phyloP scores from a whole-genome alignment of 768 basidiomycete genomes.

The Hypholoma sublateritium region DNA sequence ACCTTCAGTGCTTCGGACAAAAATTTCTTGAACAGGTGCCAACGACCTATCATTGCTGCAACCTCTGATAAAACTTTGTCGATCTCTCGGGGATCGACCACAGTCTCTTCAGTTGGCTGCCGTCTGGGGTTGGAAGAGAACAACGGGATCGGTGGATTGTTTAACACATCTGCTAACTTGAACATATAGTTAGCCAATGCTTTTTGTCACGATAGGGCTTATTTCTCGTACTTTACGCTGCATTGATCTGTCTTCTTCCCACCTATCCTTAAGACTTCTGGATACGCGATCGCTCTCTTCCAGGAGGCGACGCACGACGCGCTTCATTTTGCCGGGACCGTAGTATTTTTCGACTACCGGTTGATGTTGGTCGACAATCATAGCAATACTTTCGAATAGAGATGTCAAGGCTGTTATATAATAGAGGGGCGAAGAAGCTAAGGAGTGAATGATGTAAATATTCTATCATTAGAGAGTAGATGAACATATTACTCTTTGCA shows the following conservation, averaged over 20 bases:
- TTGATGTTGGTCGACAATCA: constrained; percentile 97
- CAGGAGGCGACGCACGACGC: constrained; percentile 71
- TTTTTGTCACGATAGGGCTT: neutral
- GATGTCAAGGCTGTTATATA: constrained; percentile 89
- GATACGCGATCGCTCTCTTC: constrained; percentile 88
- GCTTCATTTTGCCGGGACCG: constrained; percentile 82
- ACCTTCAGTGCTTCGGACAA: constrained; percentile 74
- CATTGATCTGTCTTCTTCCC: constrained; percentile 90
- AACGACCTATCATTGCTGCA: constrained; percentile 87
- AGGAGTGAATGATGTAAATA: constrained; percentile 6
- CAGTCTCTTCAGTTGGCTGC: constrained; percentile 46
- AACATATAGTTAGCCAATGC: neutral
- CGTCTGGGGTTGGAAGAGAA: constrained; percentile 30
- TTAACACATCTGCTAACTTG: constrained; percentile 49
- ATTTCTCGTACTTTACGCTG: constrained; percentile 63
- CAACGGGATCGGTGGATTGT: constrained; percentile 37
- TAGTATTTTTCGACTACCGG: constrained; percentile 99
- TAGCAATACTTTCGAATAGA: constrained; percentile 91
- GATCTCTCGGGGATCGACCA: constrained; percentile 84
- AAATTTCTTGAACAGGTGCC: constrained; percentile 90
- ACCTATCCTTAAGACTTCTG: constrained; percentile 69
- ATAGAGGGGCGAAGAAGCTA: constrained; percentile 91
- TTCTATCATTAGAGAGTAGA: neutral
- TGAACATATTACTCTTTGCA: constrained; percentile 64
- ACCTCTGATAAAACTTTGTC: constrained; percentile 89